Evolutionary conservation across 371 early-diverging fungal genomes (phyloP).

Genomic region (Mucor plumbeus): DNA sequence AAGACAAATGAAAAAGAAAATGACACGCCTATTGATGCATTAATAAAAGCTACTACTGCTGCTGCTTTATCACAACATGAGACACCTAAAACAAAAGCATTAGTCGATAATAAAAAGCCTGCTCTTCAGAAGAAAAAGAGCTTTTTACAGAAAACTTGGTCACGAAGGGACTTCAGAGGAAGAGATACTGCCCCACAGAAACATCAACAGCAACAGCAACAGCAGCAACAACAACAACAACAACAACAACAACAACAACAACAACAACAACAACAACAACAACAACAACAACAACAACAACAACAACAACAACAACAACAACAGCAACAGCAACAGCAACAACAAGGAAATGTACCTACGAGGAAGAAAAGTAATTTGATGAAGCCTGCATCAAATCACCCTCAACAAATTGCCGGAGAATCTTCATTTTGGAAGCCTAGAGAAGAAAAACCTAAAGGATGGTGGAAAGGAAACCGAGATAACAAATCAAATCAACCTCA

Average conservation of each 20-base stretch:
- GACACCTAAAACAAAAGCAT: not conserved
- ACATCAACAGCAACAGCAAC: too few relatives aligned
- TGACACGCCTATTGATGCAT: not conserved
- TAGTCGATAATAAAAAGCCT: too few relatives aligned
- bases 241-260: not conserved
- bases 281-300: not conserved
- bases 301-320: not conserved
- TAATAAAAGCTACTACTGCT: not conserved
- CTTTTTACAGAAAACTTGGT: slow-evolving; percentile 1
- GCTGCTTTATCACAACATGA: not conserved
- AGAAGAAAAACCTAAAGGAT: slow-evolving; percentile 21
- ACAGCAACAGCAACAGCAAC: not conserved
- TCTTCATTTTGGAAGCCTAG: slow-evolving; percentile 29
- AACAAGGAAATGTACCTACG: not conserved
- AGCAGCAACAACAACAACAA: not conserved
- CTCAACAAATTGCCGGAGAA: not conserved
- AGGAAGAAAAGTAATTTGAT: not conserved
- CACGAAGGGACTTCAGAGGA: not conserved
- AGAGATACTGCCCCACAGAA: not conserved
- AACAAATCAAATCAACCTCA: not conserved
- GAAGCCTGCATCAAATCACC: not conserved
- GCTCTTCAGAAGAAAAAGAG: slow-evolving; percentile 1
- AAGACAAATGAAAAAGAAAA: not conserved
- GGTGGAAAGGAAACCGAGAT: slow-evolving; percentile 22
- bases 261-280: not conserved